Evolutionary conservation across 148 eudicot genomes (phyloP).

Genomic region (Bassia scoparia): DNA sequence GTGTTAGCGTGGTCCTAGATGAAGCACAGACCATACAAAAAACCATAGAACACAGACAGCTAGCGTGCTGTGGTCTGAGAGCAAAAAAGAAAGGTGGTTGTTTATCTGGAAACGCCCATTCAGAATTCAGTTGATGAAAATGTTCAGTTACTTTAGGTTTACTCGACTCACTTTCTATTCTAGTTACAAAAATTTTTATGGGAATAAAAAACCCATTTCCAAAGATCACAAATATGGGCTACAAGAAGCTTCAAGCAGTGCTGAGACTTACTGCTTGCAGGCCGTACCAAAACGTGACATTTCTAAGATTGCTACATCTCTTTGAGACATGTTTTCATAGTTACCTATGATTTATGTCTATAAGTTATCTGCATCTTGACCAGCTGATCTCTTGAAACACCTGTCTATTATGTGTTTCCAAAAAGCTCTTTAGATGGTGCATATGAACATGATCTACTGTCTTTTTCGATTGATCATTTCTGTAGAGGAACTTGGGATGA

Average conservation of each 20-base stretch:
- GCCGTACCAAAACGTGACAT: slow-evolving; percentile 89
- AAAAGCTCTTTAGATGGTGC: not conserved
- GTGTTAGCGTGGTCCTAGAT: slow-evolving; percentile 93
- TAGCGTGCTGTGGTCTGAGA: slow-evolving; percentile 92
- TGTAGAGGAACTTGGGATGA: not conserved
- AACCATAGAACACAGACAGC: slow-evolving; percentile 93
- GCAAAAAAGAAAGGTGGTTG: slow-evolving; percentile 98
- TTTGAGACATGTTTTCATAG: not conserved
- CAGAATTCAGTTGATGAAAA: slow-evolving; percentile 90
- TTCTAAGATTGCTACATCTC: slow-evolving; percentile 7
- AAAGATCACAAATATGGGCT: slow-evolving; percentile 76
- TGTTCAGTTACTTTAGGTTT: slow-evolving; percentile 92
- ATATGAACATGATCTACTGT: not conserved
- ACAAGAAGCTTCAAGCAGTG: slow-evolving; percentile 88
- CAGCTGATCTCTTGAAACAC: not conserved
- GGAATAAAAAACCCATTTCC: slow-evolving; percentile 67
- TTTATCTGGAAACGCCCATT: slow-evolving; percentile 96
- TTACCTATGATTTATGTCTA: not conserved
- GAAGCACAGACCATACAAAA: slow-evolving; percentile 96
- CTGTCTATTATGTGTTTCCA: not conserved
- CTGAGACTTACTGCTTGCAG: slow-evolving; percentile 82
- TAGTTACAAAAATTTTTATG: slow-evolving; percentile 54
- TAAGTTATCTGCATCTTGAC: not conserved
- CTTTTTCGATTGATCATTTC: not conserved
- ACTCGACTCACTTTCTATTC: slow-evolving; percentile 79